Conservation (phyloP, 305 asterid species). For the Solanum hybrid region DNA sequence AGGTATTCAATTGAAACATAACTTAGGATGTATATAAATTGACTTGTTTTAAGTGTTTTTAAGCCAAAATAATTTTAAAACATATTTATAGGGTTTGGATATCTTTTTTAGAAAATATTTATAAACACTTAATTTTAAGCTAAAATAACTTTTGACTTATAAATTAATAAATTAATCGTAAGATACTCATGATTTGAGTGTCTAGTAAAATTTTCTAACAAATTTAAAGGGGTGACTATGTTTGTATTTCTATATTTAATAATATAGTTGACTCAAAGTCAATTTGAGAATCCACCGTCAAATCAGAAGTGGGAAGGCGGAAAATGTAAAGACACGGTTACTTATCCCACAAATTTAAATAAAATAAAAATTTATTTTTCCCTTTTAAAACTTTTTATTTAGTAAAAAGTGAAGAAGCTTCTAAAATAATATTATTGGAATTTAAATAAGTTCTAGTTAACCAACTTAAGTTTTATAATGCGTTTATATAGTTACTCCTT, state of each 20-base stretch:
- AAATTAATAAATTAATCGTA: no score
- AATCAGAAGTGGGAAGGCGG: neutral
- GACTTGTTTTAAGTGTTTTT: neutral
- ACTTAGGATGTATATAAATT: accelerated
- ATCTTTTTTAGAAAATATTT: no score
- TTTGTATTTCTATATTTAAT: neutral
- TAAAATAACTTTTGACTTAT: neutral
- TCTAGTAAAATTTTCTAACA: no score
- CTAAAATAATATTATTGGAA: neutral
- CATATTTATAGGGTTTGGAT: neutral
- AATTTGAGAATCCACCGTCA: conserved; percentile 10
- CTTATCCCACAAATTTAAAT: neutral
- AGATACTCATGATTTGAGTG: neutral
- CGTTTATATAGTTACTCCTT: neutral
- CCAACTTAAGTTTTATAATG: neutral
- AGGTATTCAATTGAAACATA: neutral
- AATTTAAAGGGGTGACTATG: neutral
- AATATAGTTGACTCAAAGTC: neutral
- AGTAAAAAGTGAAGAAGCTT: neutral
- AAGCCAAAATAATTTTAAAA: neutral
- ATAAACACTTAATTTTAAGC: no score
- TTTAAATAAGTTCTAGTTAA: neutral
- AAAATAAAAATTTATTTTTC: neutral
- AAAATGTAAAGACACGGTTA: neutral
- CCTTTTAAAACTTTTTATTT: neutral